Percentiles rank a stretch among this genome's conserved stretches.
Evolutionary conservation across 2,329 filamentous ascomycete genomes (phyloP).

Genomic region (Sporothrix brasiliensis): DNA sequence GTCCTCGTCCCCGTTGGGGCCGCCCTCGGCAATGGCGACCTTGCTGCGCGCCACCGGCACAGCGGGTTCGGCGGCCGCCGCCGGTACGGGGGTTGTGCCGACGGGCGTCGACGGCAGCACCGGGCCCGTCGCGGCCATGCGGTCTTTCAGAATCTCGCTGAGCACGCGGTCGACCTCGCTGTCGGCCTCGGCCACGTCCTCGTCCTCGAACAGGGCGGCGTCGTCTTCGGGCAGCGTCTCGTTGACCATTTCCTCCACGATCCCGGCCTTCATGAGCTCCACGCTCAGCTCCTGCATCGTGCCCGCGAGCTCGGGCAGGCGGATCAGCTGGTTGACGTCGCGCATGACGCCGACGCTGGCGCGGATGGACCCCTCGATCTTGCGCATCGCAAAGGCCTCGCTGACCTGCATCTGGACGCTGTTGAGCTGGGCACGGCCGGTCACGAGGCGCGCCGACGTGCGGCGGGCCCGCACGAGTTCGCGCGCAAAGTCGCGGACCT

Average conservation of each 20-base stretch:
- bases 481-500: constrained; percentile 84
- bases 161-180: constrained; percentile 90
- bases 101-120: constrained; percentile 61
- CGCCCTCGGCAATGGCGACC: constrained; percentile 52
- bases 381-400: constrained; percentile 91
- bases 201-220: constrained; percentile 66
- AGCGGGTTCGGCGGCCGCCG: constrained; percentile 47
- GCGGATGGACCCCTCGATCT: constrained; percentile 90
- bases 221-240: constrained; percentile 79
- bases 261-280: constrained; percentile 90
- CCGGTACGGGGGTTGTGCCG: constrained; percentile 52
- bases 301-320: constrained; percentile 79
- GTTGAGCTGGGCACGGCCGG: constrained; percentile 86
- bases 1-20: constrained; percentile 58
- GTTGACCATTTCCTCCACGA: constrained; percentile 96
- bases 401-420: constrained; percentile 97
- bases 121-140: constrained; percentile 66
- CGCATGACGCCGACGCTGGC: constrained; percentile 93
- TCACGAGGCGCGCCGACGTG: constrained; percentile 72
- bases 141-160: constrained; percentile 85
- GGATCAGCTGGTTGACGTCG: constrained; percentile 85
- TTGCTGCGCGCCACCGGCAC: constrained; percentile 43
- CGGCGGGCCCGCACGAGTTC: constrained; percentile 84
- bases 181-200: constrained; percentile 70
- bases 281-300: constrained; percentile 87